Base-by-base conservation (phyloP, 129 eudicot species). In the Rutidosis leptorrhynchoides region DNA sequence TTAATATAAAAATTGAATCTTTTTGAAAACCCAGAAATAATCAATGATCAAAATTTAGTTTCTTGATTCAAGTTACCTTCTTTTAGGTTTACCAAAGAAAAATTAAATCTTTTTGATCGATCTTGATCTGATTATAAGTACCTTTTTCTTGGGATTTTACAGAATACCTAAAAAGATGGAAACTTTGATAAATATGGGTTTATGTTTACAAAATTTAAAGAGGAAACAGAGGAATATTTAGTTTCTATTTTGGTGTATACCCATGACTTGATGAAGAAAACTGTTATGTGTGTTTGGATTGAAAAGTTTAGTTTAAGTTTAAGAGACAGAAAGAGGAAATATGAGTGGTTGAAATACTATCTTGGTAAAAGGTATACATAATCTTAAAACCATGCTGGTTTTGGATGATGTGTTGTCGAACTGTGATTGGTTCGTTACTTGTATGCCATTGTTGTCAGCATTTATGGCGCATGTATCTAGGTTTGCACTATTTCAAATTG, bases 401-500 rank as follows among this genome's bases (percentile, higher is more conserved):
- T 79, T 54, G 69, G 30, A 32, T 62, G 68, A 65, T 84, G 83
- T 51, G 89, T 65, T 84, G 89, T 84, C 85, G 67, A 80, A 49
- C 19, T 60, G 64, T 23, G 75, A 78, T 77, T 79, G 84, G 81
- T 1, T 55, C 58, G 60, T 67, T 68, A 53, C 43, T 30, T 35
- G 5, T 64, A 48, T 22, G 40, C 54, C 69, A 58, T 57, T 51
- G 24, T 25, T 75, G 79, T 68, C 79, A 60, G 74, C 24, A 42
- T 58, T 65, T 58, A 6, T 68, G 79, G 68, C 56, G 57, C 74
- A 67, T 59, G 55, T 35, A 7, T 52, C 37, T 68, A 70, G 51
- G 68, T 75, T 49, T 58, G 37, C 66, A 26, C 9, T 58, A 70
- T 60, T 55, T 67, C 22, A 8, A 23, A 15, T 52, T 16, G 22